Conservation (phyloP, 352 stramenopile species). For the Globisporangium cederbergense region DNA sequence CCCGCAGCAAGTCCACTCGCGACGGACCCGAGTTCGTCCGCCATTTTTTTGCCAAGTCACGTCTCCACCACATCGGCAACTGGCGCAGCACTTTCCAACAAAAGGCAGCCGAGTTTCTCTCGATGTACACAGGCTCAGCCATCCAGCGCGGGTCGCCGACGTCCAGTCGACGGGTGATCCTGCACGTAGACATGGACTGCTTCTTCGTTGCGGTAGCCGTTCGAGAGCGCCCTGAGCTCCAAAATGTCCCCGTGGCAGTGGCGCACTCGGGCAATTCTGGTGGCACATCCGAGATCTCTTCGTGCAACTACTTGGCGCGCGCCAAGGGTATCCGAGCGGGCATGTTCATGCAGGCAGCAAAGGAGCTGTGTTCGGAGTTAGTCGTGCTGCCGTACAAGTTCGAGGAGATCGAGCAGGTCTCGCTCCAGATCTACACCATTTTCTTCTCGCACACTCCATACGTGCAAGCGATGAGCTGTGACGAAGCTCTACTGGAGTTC, state of each 20-base stretch:
- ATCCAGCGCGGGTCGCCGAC: conserved; percentile 31
- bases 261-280: conserved; percentile 80
- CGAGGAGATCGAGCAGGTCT: conserved; percentile 86
- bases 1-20: conserved; percentile 55
- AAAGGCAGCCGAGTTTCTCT: conserved; percentile 51
- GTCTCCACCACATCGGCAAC: conserved; percentile 82
- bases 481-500: conserved; percentile 94
- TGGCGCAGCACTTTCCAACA: conserved; percentile 78
- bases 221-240: conserved; percentile 67
- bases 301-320: conserved; percentile 94
- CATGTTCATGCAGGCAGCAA: conserved; percentile 93
- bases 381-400: conserved; percentile 95
- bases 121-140: conserved; percentile 48
- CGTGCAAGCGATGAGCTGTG: conserved; percentile 94
- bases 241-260: conserved; percentile 86
- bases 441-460: conserved; percentile 84
- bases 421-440: conserved; percentile 91
- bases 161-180: conserved; percentile 76
- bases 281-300: conserved; percentile 91
- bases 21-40: conserved; percentile 73
- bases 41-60: conserved; percentile 83
- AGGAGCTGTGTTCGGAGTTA: conserved; percentile 88
- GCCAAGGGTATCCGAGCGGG: conserved; percentile 89
- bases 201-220: conserved; percentile 95
- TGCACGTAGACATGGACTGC: conserved; percentile 98